phyloP scores from a whole-genome alignment of 352 stramenopile species.

The Aphanomyces astaci region DNA sequence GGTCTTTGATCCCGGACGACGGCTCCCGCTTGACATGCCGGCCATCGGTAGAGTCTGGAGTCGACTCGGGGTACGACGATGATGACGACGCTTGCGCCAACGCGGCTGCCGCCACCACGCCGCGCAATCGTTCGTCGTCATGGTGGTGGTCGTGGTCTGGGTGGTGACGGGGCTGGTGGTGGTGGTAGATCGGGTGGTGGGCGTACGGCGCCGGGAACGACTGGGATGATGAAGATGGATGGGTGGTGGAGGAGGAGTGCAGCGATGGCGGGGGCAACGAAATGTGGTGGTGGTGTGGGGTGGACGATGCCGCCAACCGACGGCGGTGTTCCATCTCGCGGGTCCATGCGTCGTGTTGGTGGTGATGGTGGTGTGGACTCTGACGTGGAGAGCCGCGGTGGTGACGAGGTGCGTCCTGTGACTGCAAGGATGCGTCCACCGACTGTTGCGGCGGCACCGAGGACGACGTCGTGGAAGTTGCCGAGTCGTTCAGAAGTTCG shows the following conservation, averaged over 20 bases:
- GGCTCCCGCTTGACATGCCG: neutral
- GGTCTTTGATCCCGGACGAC: neutral
- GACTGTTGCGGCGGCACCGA: neutral
- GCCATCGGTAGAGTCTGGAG: neutral
- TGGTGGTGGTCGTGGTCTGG: neutral
- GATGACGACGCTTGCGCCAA: neutral
- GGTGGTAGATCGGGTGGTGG: neutral
- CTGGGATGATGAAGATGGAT: neutral
- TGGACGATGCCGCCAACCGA: neutral
- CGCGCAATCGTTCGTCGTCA: neutral
- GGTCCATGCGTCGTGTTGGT: neutral
- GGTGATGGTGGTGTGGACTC: neutral
- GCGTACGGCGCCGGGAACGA: neutral
- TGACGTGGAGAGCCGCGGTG: neutral
- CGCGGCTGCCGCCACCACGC: neutral
- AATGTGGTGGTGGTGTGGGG: neutral
- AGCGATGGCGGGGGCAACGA: neutral
- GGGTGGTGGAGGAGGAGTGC: neutral
- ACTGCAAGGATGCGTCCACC: neutral
- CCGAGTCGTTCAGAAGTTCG: neutral
- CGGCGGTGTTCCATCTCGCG: conserved; percentile 6
- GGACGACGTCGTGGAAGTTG: neutral
- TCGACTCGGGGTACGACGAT: neutral
- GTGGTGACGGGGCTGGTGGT: neutral
- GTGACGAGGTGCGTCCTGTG: neutral